phyloP scores from a whole-genome alignment of 441 rosid species.

The Kokia cookei region DNA sequence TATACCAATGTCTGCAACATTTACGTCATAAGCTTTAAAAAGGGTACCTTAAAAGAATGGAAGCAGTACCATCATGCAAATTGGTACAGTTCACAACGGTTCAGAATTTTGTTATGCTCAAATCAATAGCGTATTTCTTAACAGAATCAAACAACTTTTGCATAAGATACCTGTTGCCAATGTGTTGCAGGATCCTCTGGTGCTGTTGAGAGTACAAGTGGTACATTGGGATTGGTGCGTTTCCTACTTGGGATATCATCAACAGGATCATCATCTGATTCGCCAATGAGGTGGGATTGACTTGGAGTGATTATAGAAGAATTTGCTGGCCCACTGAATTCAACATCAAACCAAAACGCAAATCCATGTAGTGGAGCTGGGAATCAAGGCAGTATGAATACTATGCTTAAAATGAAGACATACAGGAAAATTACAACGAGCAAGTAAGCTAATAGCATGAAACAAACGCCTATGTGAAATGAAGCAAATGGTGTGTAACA shows the following conservation, averaged over 20 bases:
- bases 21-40: neutral
- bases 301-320: conserved; percentile 31
- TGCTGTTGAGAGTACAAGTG: conserved; percentile 80
- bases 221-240: conserved; percentile 61
- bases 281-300: conserved; percentile 20
- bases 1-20: conserved; percentile 83
- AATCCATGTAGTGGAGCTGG: conserved; percentile 95
- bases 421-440: neutral
- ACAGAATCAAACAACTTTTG: neutral
- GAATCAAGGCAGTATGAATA: conserved; percentile 14
- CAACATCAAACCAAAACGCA: conserved; percentile 99
- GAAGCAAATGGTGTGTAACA: neutral
- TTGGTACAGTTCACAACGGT: neutral
- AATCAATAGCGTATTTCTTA: neutral
- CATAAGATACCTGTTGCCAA: conserved; percentile 81
- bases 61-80: neutral
- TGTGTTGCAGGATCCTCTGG: conserved; percentile 96
- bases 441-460: neutral
- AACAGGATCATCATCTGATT: conserved; percentile 29
- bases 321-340: conserved; percentile 52
- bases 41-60: neutral
- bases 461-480: neutral
- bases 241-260: conserved; percentile 63
- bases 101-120: neutral
- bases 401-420: neutral